Conservation (phyloP, 768 basidiomycete species). For the Pleurotus ostreatus region DNA sequence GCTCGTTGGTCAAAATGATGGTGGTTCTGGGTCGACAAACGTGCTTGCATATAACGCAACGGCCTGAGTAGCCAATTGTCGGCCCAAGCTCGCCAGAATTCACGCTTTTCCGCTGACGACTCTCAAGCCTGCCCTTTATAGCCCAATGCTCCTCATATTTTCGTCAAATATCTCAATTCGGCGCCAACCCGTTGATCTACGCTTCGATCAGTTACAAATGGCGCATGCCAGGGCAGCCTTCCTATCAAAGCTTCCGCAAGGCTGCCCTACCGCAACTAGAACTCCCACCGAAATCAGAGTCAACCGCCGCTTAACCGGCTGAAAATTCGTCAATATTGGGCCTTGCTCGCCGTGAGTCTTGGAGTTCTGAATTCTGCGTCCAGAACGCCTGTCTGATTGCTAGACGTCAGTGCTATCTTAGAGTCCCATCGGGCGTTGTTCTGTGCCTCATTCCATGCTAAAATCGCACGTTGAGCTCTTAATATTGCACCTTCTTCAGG, state of each 20-base stretch:
- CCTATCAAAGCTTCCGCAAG: neutral
- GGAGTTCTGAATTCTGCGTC: neutral
- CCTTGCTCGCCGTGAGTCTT: neutral
- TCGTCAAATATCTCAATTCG: neutral
- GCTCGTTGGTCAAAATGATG: neutral
- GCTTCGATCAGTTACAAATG: conserved; percentile 3
- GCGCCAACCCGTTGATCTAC: neutral
- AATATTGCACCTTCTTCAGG: neutral
- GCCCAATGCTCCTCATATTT: neutral
- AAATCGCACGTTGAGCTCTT: neutral
- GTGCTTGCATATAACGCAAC: conserved; percentile 28
- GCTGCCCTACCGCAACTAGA: neutral
- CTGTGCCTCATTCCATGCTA: neutral
- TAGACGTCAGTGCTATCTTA: neutral
- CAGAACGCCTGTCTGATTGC: neutral
- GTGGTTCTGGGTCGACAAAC: conserved; percentile 26
- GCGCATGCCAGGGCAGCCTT: neutral
- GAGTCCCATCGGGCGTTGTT: neutral
- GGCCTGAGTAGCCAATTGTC: neutral
- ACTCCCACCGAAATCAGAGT: neutral
- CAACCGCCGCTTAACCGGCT: neutral
- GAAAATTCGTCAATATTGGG: neutral
- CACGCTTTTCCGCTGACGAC: neutral
- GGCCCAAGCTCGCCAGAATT: conserved; percentile 6
- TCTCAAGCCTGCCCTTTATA: conserved; percentile 9